Conservation (phyloP, 2,329 filamentous ascomycete species). For the Paecilomyces variotii region DNA sequence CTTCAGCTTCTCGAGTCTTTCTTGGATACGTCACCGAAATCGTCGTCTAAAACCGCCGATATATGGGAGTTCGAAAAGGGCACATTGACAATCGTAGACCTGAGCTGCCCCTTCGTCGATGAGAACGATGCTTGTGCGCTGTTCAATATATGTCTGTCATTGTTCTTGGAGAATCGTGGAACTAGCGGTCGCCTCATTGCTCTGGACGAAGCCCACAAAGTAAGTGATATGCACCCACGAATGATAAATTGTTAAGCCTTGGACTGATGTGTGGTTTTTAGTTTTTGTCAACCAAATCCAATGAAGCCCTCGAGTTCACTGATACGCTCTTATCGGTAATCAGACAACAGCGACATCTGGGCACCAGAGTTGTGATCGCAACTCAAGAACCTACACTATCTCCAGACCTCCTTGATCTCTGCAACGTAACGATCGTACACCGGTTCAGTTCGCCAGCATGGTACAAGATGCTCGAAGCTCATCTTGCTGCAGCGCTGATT, state of each 20-base stretch:
- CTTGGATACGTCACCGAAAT: slow-evolving; percentile 33
- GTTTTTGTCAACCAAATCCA: slow-evolving; percentile 51
- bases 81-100: slow-evolving; percentile 58
- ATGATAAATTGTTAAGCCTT: not conserved
- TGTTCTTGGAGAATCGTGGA: slow-evolving; percentile 53
- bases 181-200: slow-evolving; percentile 54
- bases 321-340: slow-evolving; percentile 56
- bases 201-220: slow-evolving; percentile 71
- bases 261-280: slow-evolving; percentile 14
- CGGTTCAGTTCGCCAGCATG: slow-evolving; percentile 61
- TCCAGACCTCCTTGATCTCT: slow-evolving; percentile 60
- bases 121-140: slow-evolving; percentile 59
- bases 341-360: slow-evolving; percentile 63
- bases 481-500: slow-evolving; percentile 40
- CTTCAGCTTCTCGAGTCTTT: slow-evolving; percentile 59
- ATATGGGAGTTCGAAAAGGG: slow-evolving; percentile 9
- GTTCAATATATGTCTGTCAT: slow-evolving; percentile 62
- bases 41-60: slow-evolving; percentile 6
- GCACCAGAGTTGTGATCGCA: slow-evolving; percentile 59
- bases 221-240: slow-evolving; percentile 15
- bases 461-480: slow-evolving; percentile 40
- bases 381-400: slow-evolving; percentile 72
- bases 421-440: slow-evolving; percentile 64
- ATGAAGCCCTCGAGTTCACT: slow-evolving; percentile 52
- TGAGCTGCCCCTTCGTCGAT: slow-evolving; percentile 65